Evolutionary conservation across 208 protist species (phyloP), one percentile per base, ranked within the genome.

Genomic region (Acanthamoeba healyi): DNA sequence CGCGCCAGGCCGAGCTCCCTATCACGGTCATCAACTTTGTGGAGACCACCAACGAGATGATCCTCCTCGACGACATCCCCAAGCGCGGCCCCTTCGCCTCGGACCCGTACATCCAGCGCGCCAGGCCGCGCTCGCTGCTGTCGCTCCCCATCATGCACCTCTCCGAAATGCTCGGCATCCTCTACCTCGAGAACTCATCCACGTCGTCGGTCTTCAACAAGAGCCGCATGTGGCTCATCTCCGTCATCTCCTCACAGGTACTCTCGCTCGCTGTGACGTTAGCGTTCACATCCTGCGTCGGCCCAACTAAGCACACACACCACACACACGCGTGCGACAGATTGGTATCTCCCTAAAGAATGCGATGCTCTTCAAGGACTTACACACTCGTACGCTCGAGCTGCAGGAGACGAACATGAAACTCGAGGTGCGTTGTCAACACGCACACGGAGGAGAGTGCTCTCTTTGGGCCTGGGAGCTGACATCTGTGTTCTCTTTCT

Each of bases 341-440:
- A 86, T 86, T 32, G 77, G 77, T 24, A 86, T 86, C 14, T 86
- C 77, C n/a, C 77, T 86, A 19, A 86, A 46, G 44, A 86, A 86
- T 26, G 77, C 77, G 49, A 61, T 56, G 42, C 77, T 86, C 77
- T 86, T 86, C 77, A 34, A 56, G n/a, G 77, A 86, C 12, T 40
- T 86, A 14, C 77, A 56, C 34, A 38, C 42, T 29, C 42, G 77
- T 12, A 84, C 74, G n/a, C 42, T 54, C 26, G 42, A 84, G 46
- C 46, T 84, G 74, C 42, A 44, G 36, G 74, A 84, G 26, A 51
- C 74, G 14, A 84, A 84, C 74, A 84, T 54, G 46, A 44, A 54
- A 10, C 74, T 84, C 5, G 42, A 84, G 74, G 36, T n/a, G n/a
- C n/a, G n/a, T n/a, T n/a, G n/a, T n/a, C n/a, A n/a, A n/a, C n/a